Base-by-base conservation (phyloP, 768 basidiomycete species). In the Lepiota subincarnata region DNA sequence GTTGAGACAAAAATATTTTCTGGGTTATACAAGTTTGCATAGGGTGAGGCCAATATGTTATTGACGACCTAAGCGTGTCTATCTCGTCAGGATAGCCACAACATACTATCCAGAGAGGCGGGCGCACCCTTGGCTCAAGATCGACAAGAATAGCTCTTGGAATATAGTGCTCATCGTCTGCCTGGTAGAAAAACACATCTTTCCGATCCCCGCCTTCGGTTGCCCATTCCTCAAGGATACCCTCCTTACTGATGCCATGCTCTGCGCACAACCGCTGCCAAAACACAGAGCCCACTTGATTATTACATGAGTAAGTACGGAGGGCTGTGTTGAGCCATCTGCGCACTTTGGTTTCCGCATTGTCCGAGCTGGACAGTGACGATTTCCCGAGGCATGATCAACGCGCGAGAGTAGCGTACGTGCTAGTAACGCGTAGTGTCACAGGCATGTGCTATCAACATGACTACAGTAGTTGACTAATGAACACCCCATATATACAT, bases 111-210 rank as follows among this genome's bases (percentile, higher is more conserved):
- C 7, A 26, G 42, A 38, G 40, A 40, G 39, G 24, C 51, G 14
- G 44, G 74, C 85, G 67, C 64, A 97, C 96, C 67, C 97, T 80
- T 16, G 97, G 97, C 66, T 99, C 97, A 22, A 97, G 80, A 70
- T 99, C 97, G 56, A 98, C 85, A 36, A 99, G 79, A 57, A 99
- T 96, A 4, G 97, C 92, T 48, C 97, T 82, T 1, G 97, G 97
- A 55, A 99, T 95, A 69, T 98, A 99, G 63, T 97, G 95, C 68
- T 98, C 97, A 64, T 99, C 97, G 67, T 99, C 97, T n/a, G 97
- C 97, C 69, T 98, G 96, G 68, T 99, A 98, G 74, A 99, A 99
- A 73, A 99, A 99, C 22, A 97, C 96, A 71, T 99, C 97, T 66
- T 98, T 99, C 61, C 97, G 79, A 71, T 99, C 97, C 7, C 92